Conservation (phyloP, 2,329 filamentous ascomycete species). For the Trichophyton equinum region DNA sequence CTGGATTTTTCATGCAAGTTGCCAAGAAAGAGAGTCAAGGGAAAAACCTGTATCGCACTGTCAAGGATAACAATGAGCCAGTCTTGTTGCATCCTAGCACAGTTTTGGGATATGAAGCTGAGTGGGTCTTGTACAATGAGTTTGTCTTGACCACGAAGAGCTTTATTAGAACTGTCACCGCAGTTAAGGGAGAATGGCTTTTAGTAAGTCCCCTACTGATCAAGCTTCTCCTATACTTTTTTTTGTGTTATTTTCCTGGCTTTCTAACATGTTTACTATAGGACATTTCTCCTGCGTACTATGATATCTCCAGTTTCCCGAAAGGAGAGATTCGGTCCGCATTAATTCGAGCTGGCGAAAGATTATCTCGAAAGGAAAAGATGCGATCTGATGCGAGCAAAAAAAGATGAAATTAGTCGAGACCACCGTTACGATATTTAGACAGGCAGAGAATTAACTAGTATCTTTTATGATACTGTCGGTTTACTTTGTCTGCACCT, state of each 20-base stretch:
- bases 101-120: conserved; percentile 72
- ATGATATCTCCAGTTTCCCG: conserved; percentile 67
- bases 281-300: conserved; percentile 91
- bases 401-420: conserved; percentile 18
- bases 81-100: conserved; percentile 91
- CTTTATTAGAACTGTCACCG: conserved; percentile 88
- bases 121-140: conserved; percentile 98
- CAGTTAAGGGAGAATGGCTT: conserved; percentile 87
- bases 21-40: conserved; percentile 81
- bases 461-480: not conserved
- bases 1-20: conserved; percentile 99
- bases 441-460: not conserved
- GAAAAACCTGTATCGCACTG: conserved; percentile 76
- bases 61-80: conserved; percentile 82
- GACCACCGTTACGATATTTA: not conserved
- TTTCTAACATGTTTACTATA: conserved; percentile 32
- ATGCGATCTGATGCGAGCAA: conserved; percentile 28
- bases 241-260: not conserved
- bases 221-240: not conserved
- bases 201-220: conserved; percentile 47
- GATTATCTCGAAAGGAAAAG: conserved; percentile 43
- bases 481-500: not conserved
- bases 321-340: conserved; percentile 75
- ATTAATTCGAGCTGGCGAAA: conserved; percentile 42
- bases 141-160: conserved; percentile 97